Evolutionary conservation across 257 asterid species (phyloP), one percentile per base, ranked within the genome.

Genomic region (Gentiana macrophylla): DNA sequence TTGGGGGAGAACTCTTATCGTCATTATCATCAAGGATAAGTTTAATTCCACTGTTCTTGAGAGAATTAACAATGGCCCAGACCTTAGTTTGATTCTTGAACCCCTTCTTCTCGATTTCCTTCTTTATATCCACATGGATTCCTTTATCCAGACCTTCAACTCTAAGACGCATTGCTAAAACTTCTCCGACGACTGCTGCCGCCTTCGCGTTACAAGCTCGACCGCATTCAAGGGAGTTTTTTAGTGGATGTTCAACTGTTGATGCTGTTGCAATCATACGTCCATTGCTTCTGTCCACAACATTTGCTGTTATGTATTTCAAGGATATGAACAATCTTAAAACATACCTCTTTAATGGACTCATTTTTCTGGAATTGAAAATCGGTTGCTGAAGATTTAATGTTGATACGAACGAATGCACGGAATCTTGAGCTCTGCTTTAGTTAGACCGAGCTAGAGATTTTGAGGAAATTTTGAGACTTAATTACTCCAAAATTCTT

Each of bases 201-300:
- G 97, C 95, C 65, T 86, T 89, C 2, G 95, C 95, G 11, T 85
- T 89, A 79, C 95, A 86, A 49, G 82, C 63, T 37, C 94, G 82
- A 6, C 97, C 89, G 49, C 95, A 86, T 67, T 86, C 97, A 11
- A 86, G 68, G 2, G 87, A 72, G 48, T 62, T 72, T 59, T 83
- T 89, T 32, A 89, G 77, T 34, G 90, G 44, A 48, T 83, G 95
- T 49, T 89, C 95, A 1, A 83, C 85, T 8, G 89, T 79, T 2
- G 95, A 89, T 32, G 95, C 81, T 1, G 89, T 81, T 32, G 80
- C 92, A 13, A 89, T 84, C 60, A 89, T 81, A 15, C 69, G 67
- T 2, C 92, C 89, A 5, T 79, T 76, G 71, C 83, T 80, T 57
- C 94, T 72, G 73, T 86, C 97, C 9, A 86, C 84, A 62, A 86